phyloP scores from a whole-genome alignment of 116 monocot species.

The Zostera marina region DNA sequence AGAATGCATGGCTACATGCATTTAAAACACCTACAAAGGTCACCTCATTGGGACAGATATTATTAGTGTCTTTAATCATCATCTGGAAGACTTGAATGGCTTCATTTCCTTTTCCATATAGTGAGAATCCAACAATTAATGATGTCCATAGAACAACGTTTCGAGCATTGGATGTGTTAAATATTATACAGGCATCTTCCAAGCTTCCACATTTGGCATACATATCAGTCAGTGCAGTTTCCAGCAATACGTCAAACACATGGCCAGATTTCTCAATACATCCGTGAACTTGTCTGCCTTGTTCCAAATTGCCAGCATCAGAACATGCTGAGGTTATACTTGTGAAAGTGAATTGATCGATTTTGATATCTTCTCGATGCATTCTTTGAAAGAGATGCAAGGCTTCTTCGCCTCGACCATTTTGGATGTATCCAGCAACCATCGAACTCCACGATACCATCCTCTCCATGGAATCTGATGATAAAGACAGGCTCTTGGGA shows the following conservation, averaged over 20 bases:
- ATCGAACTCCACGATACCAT: conserved; percentile 55
- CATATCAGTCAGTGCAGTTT: conserved; percentile 54
- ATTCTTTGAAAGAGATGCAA: conserved; percentile 34
- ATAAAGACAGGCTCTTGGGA: neutral
- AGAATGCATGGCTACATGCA: conserved; percentile 62
- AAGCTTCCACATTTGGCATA: conserved; percentile 82
- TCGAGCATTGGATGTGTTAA: conserved; percentile 8
- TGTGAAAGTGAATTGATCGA: conserved; percentile 45
- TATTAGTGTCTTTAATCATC: conserved; percentile 30
- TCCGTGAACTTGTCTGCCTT: conserved; percentile 55
- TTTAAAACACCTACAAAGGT: conserved; percentile 46
- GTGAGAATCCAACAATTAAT: conserved; percentile 43
- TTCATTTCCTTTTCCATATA: conserved; percentile 42
- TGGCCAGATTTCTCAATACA: conserved; percentile 48
- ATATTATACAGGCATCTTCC: conserved; percentile 37
- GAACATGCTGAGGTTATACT: conserved; percentile 53
- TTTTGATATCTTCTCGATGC: conserved; percentile 17
- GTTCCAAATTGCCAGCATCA: conserved; percentile 36
- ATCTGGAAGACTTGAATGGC: conserved; percentile 38
- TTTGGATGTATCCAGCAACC: conserved; percentile 63
- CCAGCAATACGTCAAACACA: conserved; percentile 28
- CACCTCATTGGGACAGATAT: conserved; percentile 70
- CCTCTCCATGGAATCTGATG: conserved; percentile 2
- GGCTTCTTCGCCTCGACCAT: conserved; percentile 46
- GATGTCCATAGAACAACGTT: conserved; percentile 68